Evolutionary conservation across 2,329 filamentous ascomycete species (phyloP).

Genomic region (Cryphonectria nitschkei): DNA sequence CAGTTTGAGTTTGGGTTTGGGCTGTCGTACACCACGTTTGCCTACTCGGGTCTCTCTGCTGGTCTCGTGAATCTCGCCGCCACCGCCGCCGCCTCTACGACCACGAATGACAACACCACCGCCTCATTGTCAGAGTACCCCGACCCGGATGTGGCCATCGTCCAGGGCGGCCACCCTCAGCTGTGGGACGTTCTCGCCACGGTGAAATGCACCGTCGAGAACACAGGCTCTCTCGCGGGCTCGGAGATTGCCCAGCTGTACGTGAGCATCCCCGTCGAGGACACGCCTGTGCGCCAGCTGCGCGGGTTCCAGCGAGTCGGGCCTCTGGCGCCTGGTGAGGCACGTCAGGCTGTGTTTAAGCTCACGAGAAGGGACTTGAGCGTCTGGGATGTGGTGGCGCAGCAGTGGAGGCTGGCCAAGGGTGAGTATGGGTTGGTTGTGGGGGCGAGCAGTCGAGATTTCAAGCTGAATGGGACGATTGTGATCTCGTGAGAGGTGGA

Average conservation of each 20-base stretch:
- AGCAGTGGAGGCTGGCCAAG: conserved; percentile 61
- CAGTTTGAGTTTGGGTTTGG: conserved; percentile 62
- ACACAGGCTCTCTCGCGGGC: conserved; percentile 47
- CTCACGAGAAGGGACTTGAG: conserved; percentile 68
- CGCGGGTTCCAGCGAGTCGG: conserved; percentile 64
- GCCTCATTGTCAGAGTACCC: conserved; percentile 37
- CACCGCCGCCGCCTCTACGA: neutral
- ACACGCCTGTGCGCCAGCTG: conserved; percentile 59
- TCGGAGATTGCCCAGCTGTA: conserved; percentile 55
- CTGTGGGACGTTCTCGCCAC: conserved; percentile 51
- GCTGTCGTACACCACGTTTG: conserved; percentile 59
- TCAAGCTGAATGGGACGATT: conserved; percentile 47
- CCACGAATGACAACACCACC: conserved; percentile 35
- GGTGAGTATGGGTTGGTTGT: conserved; percentile 50
- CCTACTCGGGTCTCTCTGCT: conserved; percentile 46
- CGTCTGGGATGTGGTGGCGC: conserved; percentile 64
- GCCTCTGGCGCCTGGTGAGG: conserved; percentile 50
- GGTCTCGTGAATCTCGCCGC: conserved; percentile 42
- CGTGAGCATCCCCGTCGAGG: conserved; percentile 47
- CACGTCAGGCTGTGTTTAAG: conserved; percentile 50
- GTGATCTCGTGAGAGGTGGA: conserved; percentile 17
- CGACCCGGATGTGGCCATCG: conserved; percentile 44
- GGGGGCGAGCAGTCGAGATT: conserved; percentile 51
- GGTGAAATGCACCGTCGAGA: conserved; percentile 45
- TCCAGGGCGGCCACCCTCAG: conserved; percentile 49